Base-by-base conservation (phyloP, 768 basidiomycete species). In the Clavulina sp. region DNA sequence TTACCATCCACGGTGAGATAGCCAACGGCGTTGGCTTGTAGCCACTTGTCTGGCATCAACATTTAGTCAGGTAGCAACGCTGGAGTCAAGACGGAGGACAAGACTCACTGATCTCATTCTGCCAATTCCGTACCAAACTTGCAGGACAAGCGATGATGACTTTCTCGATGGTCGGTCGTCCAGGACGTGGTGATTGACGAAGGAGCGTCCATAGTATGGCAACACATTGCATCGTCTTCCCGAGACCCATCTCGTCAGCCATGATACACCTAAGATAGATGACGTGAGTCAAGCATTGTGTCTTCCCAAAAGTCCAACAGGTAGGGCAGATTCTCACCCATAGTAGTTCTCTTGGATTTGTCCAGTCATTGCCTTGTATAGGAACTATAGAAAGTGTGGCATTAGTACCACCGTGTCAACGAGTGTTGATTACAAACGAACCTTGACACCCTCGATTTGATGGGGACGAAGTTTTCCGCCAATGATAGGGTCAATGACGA, bases 211-310 rank as follows among this genome's bases (percentile, higher is more conserved):
- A 97, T 52, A 99, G 66, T 19, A 99, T 74, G 2, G 93, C 74
- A 55, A 99, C 96, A 62, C 95, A 97, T 62, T 99, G 95, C 16
- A 99, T 72, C 16, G 92, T 93, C 65, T 57, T 55, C 59, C 70
- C 93, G 13, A 97, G 76, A 60, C 93, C 93, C 93, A 99, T 99
- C 66, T 93, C 93, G 61, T 99, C 93, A 1, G 93, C 93, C 93
- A 99, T 96, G 64, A 99, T 99, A 61, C 93, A 97, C 0, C 86
- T 87, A 55, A 2, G 24, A 80, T 82, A 2, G 6, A n/a, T n/a
- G 30, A 21, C 18, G 52, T 50, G 4, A 40, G 32, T 29, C 3
- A 23, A 26, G n/a, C 23, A 0, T 32, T 16, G 30, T 18, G 47
- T 5, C 23, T 23, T 24, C 24, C 43, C 13, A 26, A 46, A 47